A percentile compares a stretch with the other conserved stretches of the same genome.
phyloP scores from a whole-genome alignment of 2,329 filamentous ascomycete genomes.

The Thermochaetoides dissita region DNA sequence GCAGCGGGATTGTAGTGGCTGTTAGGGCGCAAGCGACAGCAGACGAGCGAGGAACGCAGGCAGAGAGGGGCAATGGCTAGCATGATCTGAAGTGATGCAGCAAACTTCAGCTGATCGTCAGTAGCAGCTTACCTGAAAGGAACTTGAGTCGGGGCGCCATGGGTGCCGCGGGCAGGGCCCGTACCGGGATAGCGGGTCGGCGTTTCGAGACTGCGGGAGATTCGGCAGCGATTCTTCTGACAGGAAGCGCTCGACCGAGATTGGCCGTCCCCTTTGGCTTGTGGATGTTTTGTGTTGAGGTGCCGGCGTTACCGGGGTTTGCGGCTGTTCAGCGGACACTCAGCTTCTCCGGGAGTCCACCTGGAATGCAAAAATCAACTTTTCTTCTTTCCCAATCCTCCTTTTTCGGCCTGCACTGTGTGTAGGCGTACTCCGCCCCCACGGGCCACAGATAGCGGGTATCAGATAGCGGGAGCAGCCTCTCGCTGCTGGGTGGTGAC shows the following conservation, averaged over 20 bases:
- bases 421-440: slow-evolving; percentile 4
- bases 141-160: slow-evolving; percentile 45
- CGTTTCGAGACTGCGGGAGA: slow-evolving; percentile 18
- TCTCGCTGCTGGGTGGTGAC: no score
- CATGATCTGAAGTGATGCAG: no score
- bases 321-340: no score
- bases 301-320: no score
- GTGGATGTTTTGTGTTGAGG: neutral
- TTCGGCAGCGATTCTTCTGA: slow-evolving; percentile 11
- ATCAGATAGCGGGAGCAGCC: no score
- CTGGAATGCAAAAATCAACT: neutral
- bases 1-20: neutral
- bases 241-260: slow-evolving; percentile 13
- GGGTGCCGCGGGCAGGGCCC: slow-evolving; percentile 41
- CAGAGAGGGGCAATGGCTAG: slow-evolving; percentile 8
- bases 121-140: slow-evolving; percentile 39
- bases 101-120: no score
- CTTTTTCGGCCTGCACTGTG: neutral
- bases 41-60: neutral
- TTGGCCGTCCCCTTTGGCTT: neutral
- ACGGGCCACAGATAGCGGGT: slow-evolving; percentile 3
- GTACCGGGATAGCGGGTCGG: slow-evolving; percentile 23
- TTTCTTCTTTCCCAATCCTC: slow-evolving; percentile 3
- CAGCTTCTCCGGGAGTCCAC: no score
- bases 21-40: no score